Base-by-base conservation (phyloP, 2,329 filamentous ascomycete genomes). In the Xylariomycetidae sp. region DNA sequence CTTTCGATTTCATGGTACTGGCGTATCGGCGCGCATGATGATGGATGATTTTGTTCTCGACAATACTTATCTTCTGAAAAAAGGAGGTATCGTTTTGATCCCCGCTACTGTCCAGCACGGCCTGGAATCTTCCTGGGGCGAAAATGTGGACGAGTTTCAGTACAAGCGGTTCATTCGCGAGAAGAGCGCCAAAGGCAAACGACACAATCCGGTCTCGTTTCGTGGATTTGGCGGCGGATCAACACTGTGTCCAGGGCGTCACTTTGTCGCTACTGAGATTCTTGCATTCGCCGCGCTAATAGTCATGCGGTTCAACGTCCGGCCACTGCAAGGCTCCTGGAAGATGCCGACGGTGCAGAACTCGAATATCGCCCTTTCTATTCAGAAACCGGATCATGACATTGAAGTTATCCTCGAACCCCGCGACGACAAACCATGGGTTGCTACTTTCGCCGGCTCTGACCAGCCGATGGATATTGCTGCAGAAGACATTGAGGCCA, bases 221-320 rank as follows among this genome's bases (percentile, higher is more conserved):
- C 40, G 40, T 10, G 40, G 33, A 1, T 43, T 45, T 27, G 40
- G 42, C 5, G 37, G 40, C 1, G 42, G 38, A 4, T 31, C 42
- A 18, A 43, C 42, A 6, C 18, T 45, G 9, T 43, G 40, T 12
- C 37, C 37, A 3, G 40, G 42, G 2, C 31, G 42, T 7, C 42
- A 45, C 12, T 43, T 45, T 15, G 42, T 30, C 4, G 27, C 37
- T 11, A 45, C 40, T 3, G 37, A 45, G 25, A 30, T 43, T 12
- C 17, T 45, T 10, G 33, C 35, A 32, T 43, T 45, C 13, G 25
- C 38, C 7, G 40, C 37, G 7, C 29, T 45, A 3, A 10, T 41
- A 6, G 27, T 33, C 10, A 22, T 41, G 6, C 40, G 40, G 6
- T 41, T 41, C 11, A 34, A 41, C 25, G 13, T 37, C 30, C 28